Conservation (phyloP, 75 land plant genomes). For the Pinus tabuliformis region DNA sequence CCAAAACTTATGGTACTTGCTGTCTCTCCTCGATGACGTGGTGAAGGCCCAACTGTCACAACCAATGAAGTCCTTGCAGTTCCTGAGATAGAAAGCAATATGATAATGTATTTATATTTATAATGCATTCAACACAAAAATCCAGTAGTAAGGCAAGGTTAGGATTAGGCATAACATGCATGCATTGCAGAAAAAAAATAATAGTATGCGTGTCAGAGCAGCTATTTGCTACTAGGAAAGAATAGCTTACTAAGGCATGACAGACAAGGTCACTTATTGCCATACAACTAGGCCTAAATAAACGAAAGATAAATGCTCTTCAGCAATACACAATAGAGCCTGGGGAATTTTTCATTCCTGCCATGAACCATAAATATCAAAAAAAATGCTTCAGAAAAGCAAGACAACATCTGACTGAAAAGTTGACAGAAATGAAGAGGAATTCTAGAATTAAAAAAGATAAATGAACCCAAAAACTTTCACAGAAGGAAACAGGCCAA, state of each 20-base stretch:
- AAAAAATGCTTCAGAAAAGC: not conserved
- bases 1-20: constrained; percentile 85
- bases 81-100: constrained; percentile 26
- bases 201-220: too few species aligned
- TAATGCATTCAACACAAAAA: too few species aligned
- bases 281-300: too few species aligned
- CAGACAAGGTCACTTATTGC: too few species aligned
- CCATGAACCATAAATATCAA: too few species aligned
- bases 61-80: constrained; percentile 80
- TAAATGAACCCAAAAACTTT: not conserved
- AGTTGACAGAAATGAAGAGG: not conserved
- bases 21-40: constrained; percentile 66
- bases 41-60: constrained; percentile 72
- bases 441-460: not conserved
- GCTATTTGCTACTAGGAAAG: too few species aligned
- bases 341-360: too few species aligned
- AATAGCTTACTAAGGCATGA: too few species aligned
- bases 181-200: not conserved
- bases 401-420: not conserved
- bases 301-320: too few species aligned
- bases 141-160: not conserved
- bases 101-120: too few species aligned
- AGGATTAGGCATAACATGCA: not conserved
- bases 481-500: not conserved
- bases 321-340: too few species aligned